Percentiles rank a stretch among this genome's conserved stretches.
Conservation (phyloP, 148 eudicot species). For the Beta vulgaris region DNA sequence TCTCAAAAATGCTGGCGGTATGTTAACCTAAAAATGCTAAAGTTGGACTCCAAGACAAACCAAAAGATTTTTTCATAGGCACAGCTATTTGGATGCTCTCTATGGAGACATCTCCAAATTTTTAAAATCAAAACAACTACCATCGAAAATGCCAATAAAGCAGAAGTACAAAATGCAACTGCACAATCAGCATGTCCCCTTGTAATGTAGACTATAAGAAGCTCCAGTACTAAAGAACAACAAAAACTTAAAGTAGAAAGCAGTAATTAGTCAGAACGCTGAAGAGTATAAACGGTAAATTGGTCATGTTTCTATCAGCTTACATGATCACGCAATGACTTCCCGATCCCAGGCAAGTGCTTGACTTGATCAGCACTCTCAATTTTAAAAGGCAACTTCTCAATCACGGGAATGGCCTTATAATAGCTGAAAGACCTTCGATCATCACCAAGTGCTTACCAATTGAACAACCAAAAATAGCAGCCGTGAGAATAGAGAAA, state of each 20-base stretch:
- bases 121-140: not conserved
- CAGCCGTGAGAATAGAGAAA: slow-evolving; percentile 6
- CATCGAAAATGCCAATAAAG: not conserved
- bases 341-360: slow-evolving; percentile 83
- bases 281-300: not conserved
- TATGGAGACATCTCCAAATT: not conserved
- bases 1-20: too few species aligned
- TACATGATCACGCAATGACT: slow-evolving; percentile 94
- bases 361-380: slow-evolving; percentile 84
- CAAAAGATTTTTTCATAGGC: not conserved
- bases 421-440: slow-evolving; percentile 92
- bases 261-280: not conserved
- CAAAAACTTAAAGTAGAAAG: not conserved
- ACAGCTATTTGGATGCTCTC: not conserved
- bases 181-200: not conserved
- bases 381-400: slow-evolving; percentile 83
- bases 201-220: not conserved
- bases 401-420: slow-evolving; percentile 90
- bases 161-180: slow-evolving; percentile 5
- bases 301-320: slow-evolving; percentile 26
- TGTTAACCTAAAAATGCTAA: not conserved
- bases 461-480: not conserved
- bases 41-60: not conserved
- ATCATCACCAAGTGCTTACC: slow-evolving; percentile 83
- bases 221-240: not conserved